Base-by-base conservation (phyloP, 192 early-diverging fungal genomes). In the Powellomyces hirtus region DNA sequence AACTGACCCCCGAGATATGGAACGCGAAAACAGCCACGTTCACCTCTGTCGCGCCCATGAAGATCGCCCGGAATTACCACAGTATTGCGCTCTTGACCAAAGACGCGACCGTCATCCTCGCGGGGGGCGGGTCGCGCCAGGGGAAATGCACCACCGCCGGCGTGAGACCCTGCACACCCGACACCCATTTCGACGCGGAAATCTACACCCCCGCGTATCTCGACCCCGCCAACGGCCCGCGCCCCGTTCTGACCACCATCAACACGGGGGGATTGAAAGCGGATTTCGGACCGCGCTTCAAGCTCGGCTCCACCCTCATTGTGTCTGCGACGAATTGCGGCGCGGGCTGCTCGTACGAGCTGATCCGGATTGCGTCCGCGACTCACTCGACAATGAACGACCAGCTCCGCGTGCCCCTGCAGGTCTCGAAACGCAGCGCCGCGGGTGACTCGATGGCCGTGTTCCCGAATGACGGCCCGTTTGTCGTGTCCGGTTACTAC, bases 371-470 rank as follows among this genome's bases (percentile, higher is more conserved):
- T 16, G 11, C 31, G n/a, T 3, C 36, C 34, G 59, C 38, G 13
- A 60, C 59, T 7, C 59, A 60, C 59, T 24, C n/a, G 36, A 37
- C 38, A n/a, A 7, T 18, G n/a, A 60, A 60, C 37, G 59, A 60
- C 20, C 33, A 34, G 33, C 34, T 36, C 4, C 59, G 59, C 2
- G 59, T 60, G 10, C 59, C 59, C 5, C 35, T 60, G 7, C 53
- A 56, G 7, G 53, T 56, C 53, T 22, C 53, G 53, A 56, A 56
- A 29, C 53, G 53, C 27, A 30, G 33, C 31, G 53, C 53, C 3
- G 26, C 31, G 29, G 53, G 53, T 5, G 53, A 56, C 31, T 16
- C 16, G 27, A 30, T 33, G 27, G 1, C 16, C 13, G 38, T 60
- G 20, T 40, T 38, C 20, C 18, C 36, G 36, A 29, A 16, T n/a